Percentiles rank a stretch among this genome's conserved stretches.
Evolutionary conservation across 75 land plant genomes (phyloP).

Genomic region (Ceratopteris richardii): DNA sequence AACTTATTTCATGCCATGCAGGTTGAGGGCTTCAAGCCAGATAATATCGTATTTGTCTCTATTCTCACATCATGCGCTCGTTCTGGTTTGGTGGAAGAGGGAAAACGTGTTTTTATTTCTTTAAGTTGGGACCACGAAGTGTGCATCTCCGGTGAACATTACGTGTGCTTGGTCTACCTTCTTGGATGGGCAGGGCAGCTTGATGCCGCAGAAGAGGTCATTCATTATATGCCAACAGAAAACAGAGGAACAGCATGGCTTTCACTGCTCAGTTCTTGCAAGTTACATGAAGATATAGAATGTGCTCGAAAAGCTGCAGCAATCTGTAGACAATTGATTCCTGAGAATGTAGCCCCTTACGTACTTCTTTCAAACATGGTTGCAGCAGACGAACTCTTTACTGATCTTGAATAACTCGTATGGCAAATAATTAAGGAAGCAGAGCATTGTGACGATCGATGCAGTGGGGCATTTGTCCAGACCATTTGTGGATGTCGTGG

Average conservation of each 20-base stretch:
- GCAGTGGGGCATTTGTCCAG: no score
- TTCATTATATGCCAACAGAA: conserved; percentile 10
- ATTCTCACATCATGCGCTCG: conserved; percentile 21
- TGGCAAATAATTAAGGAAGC: no score
- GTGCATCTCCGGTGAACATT: conserved; percentile 28
- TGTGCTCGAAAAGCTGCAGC: conserved; percentile 7
- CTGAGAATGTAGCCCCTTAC: conserved; percentile 11
- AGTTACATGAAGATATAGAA: conserved; percentile 2
- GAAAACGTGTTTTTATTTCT: conserved; percentile 13
- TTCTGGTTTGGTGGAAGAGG: conserved; percentile 30
- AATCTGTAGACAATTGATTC: conserved; percentile 12
- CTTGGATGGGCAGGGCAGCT: conserved; percentile 30
- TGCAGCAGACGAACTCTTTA: conserved; percentile 5
- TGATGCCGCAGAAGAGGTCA: conserved; percentile 23
- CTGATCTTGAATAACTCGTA: no score
- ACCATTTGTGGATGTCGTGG: no score
- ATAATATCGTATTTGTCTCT: conserved; percentile 8
- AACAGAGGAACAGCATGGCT: conserved; percentile 6
- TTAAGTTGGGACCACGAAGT: conserved; percentile 13
- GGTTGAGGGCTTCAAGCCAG: conserved; percentile 4
- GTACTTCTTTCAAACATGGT: conserved; percentile 29
- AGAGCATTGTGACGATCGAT: no score
- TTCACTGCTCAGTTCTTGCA: conserved; percentile 20
- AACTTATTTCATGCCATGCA: conserved; percentile 6
- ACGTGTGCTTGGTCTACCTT: conserved; percentile 43